These are phyloP conservation scores for Erucastrum elatum DNA, from an alignment of 345 rosid species.

Conservation along the genomic window DNA sequence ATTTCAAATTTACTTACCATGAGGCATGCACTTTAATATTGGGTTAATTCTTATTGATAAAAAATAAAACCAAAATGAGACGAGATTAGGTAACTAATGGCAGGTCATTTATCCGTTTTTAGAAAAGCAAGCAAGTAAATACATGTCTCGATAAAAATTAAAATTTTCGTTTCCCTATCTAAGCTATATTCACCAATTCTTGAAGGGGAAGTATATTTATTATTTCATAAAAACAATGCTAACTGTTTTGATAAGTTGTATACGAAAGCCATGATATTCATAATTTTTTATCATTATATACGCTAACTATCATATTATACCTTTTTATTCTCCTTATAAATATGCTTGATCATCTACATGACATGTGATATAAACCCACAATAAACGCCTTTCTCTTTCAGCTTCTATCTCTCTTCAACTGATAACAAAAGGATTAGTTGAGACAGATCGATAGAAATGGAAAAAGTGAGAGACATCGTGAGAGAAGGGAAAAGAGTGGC, in stretches of 20 bases:
- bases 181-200: not conserved
- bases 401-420: not conserved
- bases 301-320: not conserved
- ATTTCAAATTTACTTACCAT: too few relatives aligned
- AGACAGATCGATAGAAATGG: conserved; percentile 25
- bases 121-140: not conserved
- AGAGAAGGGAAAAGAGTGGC: conserved; percentile 44
- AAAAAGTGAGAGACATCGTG: conserved; percentile 22
- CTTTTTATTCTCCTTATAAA: conserved; percentile 31
- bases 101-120: not conserved
- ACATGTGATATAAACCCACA: conserved; percentile 25
- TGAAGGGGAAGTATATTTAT: not conserved
- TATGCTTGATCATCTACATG: conserved; percentile 16
- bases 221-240: not conserved
- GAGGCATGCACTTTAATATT: not conserved
- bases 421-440: not conserved
- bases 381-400: not conserved
- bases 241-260: conserved; percentile 9
- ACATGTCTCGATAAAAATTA: not conserved
- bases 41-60: not conserved
- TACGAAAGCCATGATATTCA: conserved; percentile 8
- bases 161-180: not conserved
- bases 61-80: not conserved
- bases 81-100: not conserved
- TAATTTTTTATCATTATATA: conserved; percentile 15